Evolutionary conservation across 208 protist species (phyloP), one percentile per base, ranked within the genome.

Genomic region (Acanthamoeba healyi): DNA sequence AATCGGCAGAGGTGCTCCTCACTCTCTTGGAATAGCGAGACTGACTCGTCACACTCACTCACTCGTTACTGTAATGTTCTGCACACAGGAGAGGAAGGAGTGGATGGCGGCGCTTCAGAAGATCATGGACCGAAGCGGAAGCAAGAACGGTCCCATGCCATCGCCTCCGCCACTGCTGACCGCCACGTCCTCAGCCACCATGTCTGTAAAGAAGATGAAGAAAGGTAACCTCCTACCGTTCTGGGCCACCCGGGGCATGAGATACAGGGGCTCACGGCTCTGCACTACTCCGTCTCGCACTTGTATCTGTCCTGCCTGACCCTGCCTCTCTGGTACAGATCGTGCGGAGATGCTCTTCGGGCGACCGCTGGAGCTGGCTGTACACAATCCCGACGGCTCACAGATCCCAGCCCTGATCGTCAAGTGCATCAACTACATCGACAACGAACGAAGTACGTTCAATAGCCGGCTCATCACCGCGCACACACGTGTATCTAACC

Each of bases 401-500:
- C 19, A 92, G 56, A 65, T 92, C n/a, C 86, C 86, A 6, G 86
- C 86, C 36, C 38, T 92, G 36, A 56, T 92, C 10, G 32, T 40
- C 38, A 92, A 92, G 38, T 92, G 86, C n/a, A 74, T 92, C 40
- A 1, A 12, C 22, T 92, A 92, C 86, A 17, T 92, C 26, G 61
- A 63, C 79, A 88, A 74, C 49, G 86, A 92, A 72, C 26, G 38
- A 12, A 54, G 86, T 92, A 49, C 34, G 61, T 24, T 24, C 22
- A n/a, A n/a, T n/a, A n/a, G n/a, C n/a, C n/a, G n/a, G n/a, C n/a
- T n/a, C n/a, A n/a, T n/a, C n/a, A n/a, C n/a, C n/a, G n/a, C n/a
- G n/a, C n/a, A n/a, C n/a, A n/a, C n/a, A n/a, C n/a, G n/a, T n/a
- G n/a, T n/a, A n/a, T n/a, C n/a, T n/a, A n/a, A n/a, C n/a, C n/a